Evolutionary conservation across 352 stramenopile species (phyloP).

Genomic region (Pythium aquatile): DNA sequence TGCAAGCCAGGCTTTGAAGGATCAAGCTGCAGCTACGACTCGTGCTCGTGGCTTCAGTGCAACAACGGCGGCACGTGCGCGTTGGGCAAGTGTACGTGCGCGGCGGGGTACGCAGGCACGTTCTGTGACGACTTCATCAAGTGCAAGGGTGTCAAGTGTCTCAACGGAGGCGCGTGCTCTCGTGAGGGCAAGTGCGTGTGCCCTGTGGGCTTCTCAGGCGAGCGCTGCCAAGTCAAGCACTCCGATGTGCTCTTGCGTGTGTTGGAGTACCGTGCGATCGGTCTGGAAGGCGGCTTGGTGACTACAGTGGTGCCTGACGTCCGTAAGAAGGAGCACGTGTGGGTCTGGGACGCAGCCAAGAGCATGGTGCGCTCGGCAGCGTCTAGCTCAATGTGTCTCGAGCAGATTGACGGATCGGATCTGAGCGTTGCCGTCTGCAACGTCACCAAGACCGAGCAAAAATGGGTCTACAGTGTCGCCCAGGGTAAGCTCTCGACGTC

Average conservation of each 20-base stretch:
- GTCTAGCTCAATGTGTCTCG: background rate
- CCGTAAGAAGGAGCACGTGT: slow-evolving; percentile 7
- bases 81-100: slow-evolving; percentile 9
- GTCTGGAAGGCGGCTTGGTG: slow-evolving; percentile 4
- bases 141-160: slow-evolving; percentile 13
- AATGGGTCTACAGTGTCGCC: slow-evolving; percentile 3
- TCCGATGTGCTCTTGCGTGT: slow-evolving; percentile 1
- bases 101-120: slow-evolving; percentile 1
- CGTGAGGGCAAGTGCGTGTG: slow-evolving; percentile 7
- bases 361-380: slow-evolving; percentile 7
- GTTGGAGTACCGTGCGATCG: slow-evolving; percentile 8
- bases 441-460: background rate
- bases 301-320: background rate
- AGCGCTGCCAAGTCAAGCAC: slow-evolving; percentile 4
- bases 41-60: slow-evolving; percentile 3
- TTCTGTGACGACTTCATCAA: slow-evolving; percentile 17
- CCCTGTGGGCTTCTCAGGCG: slow-evolving; percentile 8
- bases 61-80: slow-evolving; percentile 15
- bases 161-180: slow-evolving; percentile 8
- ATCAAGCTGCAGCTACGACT: slow-evolving; percentile 5
- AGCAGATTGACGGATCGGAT: background rate
- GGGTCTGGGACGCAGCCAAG: slow-evolving; percentile 14
- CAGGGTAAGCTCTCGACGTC: background rate
- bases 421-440: background rate
- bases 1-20: slow-evolving; percentile 4